A percentile compares a stretch with the other conserved stretches of the same genome.
Conservation (phyloP, 2,329 filamentous ascomycete species). For the Fusarium nodosum region DNA sequence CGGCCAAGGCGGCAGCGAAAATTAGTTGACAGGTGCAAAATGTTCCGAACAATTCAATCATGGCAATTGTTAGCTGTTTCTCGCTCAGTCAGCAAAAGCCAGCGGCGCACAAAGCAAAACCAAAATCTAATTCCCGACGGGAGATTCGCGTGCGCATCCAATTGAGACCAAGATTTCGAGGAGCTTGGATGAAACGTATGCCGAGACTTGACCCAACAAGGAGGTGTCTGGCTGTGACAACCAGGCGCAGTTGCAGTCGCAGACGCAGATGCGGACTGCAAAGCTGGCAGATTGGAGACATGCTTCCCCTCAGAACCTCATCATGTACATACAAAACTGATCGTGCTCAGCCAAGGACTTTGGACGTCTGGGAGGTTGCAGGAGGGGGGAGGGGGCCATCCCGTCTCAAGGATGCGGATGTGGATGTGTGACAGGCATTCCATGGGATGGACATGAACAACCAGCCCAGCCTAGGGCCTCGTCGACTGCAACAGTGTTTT, state of each 20-base stretch:
- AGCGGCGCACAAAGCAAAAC: conserved; percentile 23
- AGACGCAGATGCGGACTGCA: conserved; percentile 8
- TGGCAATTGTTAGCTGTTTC: neutral
- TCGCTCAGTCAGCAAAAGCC: conserved; percentile 6
- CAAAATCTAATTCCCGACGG: conserved; percentile 29
- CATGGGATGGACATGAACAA: conserved; percentile 3
- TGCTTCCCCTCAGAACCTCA: neutral
- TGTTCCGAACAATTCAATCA: conserved; percentile 9
- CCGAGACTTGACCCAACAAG: conserved; percentile 39
- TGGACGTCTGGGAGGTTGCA: conserved; percentile 40
- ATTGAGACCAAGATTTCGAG: conserved; percentile 27
- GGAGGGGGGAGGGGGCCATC: conserved; percentile 41
- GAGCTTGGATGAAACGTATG: conserved; percentile 39
- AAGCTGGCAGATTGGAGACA: conserved; percentile 13
- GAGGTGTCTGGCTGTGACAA: conserved; percentile 16
- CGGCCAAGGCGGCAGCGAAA: conserved; percentile 29
- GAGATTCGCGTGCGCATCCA: conserved; percentile 33
- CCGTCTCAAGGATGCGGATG: conserved; percentile 38
- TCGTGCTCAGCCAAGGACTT: conserved; percentile 27
- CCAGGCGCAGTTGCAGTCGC: conserved; percentile 1
- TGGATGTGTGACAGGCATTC: conserved; percentile 42
- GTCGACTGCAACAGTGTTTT: conserved; percentile 28
- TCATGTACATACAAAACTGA: conserved; percentile 23
- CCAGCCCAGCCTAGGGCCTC: conserved; percentile 14
- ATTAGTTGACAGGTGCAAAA: conserved; percentile 9